These are phyloP conservation scores for Aechmea fasciata DNA, from an alignment of 176 grass and related monocot species.

Conservation along the genomic window DNA sequence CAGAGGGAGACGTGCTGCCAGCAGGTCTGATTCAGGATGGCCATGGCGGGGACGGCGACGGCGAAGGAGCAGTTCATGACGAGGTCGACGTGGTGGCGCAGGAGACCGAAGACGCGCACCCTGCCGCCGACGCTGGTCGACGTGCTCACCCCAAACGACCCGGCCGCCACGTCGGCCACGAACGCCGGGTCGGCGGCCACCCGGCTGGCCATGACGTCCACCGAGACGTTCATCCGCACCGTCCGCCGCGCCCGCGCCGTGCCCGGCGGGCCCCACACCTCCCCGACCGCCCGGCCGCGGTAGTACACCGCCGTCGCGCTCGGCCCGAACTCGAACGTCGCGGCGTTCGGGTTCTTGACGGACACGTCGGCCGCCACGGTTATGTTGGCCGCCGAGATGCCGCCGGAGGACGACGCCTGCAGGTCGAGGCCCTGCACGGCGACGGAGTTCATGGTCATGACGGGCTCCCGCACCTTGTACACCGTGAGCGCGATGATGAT, in stretches of 20 bases:
- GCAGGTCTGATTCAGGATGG: slow-evolving; percentile 45
- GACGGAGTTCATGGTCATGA: slow-evolving; percentile 66
- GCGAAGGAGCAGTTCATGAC: slow-evolving; percentile 58
- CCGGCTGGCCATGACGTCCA: slow-evolving; percentile 35
- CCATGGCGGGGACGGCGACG: slow-evolving; percentile 23
- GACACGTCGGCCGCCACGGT: slow-evolving; percentile 53
- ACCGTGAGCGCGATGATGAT: slow-evolving; percentile 29
- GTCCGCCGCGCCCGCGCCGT: slow-evolving; percentile 35
- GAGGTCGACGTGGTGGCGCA: slow-evolving; percentile 31
- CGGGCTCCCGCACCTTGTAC: slow-evolving; percentile 56
- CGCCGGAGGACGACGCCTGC: background rate
- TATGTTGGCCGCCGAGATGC: slow-evolving; percentile 9
- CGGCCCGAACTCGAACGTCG: slow-evolving; percentile 30
- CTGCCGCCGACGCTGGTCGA: slow-evolving; percentile 44
- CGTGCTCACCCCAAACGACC: slow-evolving; percentile 33
- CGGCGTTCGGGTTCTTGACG: slow-evolving; percentile 75
- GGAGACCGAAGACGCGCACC: slow-evolving; percentile 36
- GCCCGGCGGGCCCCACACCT: slow-evolving; percentile 30
- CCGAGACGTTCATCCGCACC: slow-evolving; percentile 44
- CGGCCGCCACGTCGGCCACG: slow-evolving; percentile 22
- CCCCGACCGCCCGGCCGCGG: slow-evolving; percentile 29
- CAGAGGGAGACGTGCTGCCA: slow-evolving; percentile 29
- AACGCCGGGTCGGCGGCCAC: slow-evolving; percentile 29
- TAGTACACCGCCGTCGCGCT: slow-evolving; percentile 58
- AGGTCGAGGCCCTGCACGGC: slow-evolving; percentile 19